Evolutionary conservation across 352 stramenopile genomes (phyloP).

Genomic region (Phytophthora uliginosa): DNA sequence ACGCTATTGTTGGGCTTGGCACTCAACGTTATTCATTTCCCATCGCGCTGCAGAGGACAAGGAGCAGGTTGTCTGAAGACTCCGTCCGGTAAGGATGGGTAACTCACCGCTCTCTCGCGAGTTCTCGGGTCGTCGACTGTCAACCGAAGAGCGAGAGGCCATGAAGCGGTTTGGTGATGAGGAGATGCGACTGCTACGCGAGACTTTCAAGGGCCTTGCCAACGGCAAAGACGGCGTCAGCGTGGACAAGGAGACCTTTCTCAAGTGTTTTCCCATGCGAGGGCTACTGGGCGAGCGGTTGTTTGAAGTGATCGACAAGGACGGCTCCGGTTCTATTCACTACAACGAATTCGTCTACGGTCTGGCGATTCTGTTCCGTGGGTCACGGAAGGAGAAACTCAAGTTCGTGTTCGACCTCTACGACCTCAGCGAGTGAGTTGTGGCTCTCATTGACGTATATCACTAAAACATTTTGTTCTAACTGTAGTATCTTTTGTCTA

Average conservation of each 20-base stretch:
- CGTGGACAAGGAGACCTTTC: conserved; percentile 95
- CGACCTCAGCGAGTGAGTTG: conserved; percentile 84
- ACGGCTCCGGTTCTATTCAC: conserved; percentile 87
- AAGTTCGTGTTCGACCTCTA: conserved; percentile 96
- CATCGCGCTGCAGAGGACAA: conserved; percentile 10
- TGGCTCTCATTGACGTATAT: neutral
- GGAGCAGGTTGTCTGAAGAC: neutral
- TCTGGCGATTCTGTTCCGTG: conserved; percentile 87
- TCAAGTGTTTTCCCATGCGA: conserved; percentile 94
- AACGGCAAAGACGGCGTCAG: conserved; percentile 65
- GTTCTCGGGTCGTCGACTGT: conserved; percentile 59
- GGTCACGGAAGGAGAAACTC: conserved; percentile 92
- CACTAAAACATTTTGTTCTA: neutral
- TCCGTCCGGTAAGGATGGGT: conserved; percentile 47
- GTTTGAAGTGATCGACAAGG: conserved; percentile 94
- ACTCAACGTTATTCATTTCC: conserved; percentile 30
- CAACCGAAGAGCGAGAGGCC: conserved; percentile 66
- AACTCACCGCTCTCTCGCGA: conserved; percentile 71
- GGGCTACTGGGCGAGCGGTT: conserved; percentile 93
- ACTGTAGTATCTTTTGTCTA: conserved; percentile 29
- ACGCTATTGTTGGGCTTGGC: conserved; percentile 32
- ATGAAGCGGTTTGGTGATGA: conserved; percentile 85
- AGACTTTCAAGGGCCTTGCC: conserved; percentile 85
- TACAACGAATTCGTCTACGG: conserved; percentile 95
- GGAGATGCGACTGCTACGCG: conserved; percentile 80